Conservation (phyloP, 371 early-diverging fungal genomes). For the Mucor velutinosus region DNA sequence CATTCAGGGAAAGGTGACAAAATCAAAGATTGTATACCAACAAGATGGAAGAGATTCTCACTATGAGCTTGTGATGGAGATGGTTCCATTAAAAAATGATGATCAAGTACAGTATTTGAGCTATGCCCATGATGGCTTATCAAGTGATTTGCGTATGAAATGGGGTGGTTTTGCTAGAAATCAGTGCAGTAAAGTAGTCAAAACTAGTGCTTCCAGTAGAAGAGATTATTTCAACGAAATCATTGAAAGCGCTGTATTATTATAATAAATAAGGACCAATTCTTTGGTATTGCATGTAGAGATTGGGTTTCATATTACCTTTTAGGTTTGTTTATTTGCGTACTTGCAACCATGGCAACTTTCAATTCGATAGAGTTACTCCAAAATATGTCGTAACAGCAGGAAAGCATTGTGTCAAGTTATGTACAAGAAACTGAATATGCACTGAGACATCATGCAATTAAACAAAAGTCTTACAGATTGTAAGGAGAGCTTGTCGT, state of each 20-base stretch:
- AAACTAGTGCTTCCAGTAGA: background rate
- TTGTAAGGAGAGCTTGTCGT: too few relatives aligned
- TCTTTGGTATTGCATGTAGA: background rate
- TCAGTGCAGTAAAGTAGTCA: background rate
- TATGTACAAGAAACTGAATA: too few relatives aligned
- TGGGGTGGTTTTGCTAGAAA: background rate
- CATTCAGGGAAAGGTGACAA: background rate
- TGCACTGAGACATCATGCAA: too few relatives aligned
- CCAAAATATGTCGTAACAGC: too few relatives aligned
- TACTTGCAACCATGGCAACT: background rate
- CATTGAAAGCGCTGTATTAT: conserved; percentile 19
- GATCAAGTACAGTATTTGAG: background rate
- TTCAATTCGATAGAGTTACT: too few relatives aligned
- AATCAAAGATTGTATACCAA: background rate
- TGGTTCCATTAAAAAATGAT: background rate
- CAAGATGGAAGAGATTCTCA: background rate
- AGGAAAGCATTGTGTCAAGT: too few relatives aligned
- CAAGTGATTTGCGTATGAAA: background rate
- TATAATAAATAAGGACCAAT: conserved; percentile 8
- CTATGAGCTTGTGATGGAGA: conserved; percentile 5
- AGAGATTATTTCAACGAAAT: conserved; percentile 12
- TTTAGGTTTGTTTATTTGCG: background rate
- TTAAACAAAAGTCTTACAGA: too few relatives aligned
- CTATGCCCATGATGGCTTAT: too few relatives aligned
- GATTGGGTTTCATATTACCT: background rate